Percentiles rank a stretch among this genome's conserved stretches.
Evolutionary conservation across 345 rosid species (phyloP).

Genomic region (Sisymbrium irio): DNA sequence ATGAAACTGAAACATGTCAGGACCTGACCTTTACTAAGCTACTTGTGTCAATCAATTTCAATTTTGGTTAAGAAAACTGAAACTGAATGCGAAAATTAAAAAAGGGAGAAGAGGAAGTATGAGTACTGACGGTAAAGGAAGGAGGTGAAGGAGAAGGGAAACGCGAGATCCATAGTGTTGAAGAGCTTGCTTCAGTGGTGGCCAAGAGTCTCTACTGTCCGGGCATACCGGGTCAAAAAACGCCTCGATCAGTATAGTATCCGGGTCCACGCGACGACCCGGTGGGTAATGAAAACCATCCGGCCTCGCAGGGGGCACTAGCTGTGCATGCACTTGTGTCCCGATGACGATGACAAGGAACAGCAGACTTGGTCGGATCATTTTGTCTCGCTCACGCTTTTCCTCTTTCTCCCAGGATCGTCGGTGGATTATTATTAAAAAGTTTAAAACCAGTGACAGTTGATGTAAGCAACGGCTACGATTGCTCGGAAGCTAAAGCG

Average conservation of each 20-base stretch:
- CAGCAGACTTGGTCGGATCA: constrained; percentile 16
- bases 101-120: not conserved
- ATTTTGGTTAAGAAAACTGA: not conserved
- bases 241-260: constrained; percentile 31
- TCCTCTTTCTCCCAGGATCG: not conserved
- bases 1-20: not conserved
- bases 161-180: constrained; percentile 34
- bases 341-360: not conserved
- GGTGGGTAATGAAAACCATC: constrained; percentile 35
- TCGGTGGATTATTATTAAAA: not conserved
- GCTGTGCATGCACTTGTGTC: constrained; percentile 16
- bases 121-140: constrained; percentile 38
- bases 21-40: not conserved
- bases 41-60: not conserved
- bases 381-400: constrained; percentile 12
- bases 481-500: constrained; percentile 26
- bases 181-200: constrained; percentile 24
- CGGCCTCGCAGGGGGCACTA: constrained; percentile 28
- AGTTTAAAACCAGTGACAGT: not conserved
- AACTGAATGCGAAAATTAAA: not conserved
- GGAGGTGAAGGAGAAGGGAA: constrained; percentile 30
- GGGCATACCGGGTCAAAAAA: constrained; percentile 36
- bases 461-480: constrained; percentile 18
- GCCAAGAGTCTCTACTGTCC: constrained; percentile 38
- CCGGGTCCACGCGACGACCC: constrained; percentile 26